Evolutionary conservation across 208 protist genomes (phyloP), one percentile per base, ranked within the genome.

Genomic region (Acanthamoeba divionensis): DNA sequence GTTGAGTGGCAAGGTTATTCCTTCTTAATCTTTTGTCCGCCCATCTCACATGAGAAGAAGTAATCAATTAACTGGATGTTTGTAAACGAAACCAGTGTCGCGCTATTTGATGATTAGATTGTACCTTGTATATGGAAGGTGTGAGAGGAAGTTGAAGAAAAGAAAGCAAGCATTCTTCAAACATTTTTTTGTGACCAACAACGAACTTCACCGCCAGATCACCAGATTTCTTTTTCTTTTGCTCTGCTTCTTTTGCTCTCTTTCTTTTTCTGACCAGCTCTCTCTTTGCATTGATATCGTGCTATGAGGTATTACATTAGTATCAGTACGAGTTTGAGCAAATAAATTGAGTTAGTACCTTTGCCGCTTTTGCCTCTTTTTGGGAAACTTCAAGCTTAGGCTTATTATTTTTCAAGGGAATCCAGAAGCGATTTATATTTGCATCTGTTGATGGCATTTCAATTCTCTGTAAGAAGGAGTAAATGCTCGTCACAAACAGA

Each of bases 391-490:
- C 3, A 18, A 21, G 1, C 13, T 6, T 50, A 33, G 44, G 26
- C 8, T 15, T 24, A 38, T 29, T 38, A 9, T 85, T 12, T 2
- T 63, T 38, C 7, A 45, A 8, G 1, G 75, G 29, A 33, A 85
- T 65, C 50, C 45, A 85, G 50, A 85, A 85, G 54, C 52, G 65
- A 3, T 29, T 85, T 29, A 85, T 85, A 21, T 13, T 6, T 1
- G 6, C 7, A 66, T 85, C 29, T 15, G 45, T 45, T 24, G 4
- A 33, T 2, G 75, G 75, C 75, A 85, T 62, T 3, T 79, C 65
- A 13, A 85, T 38, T 55, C 65, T 85, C 54, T 85, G 75, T 41
- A 85, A 18, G 45, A 85, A 33, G 10, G 65, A 38, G 75, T 85
- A 65, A 6, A 65, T 65, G 5, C 5, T n/a, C 4, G 29, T 63